phyloP scores from a whole-genome alignment of 2,329 filamentous ascomycete species.

The Scopulariopsis brevicaulis region DNA sequence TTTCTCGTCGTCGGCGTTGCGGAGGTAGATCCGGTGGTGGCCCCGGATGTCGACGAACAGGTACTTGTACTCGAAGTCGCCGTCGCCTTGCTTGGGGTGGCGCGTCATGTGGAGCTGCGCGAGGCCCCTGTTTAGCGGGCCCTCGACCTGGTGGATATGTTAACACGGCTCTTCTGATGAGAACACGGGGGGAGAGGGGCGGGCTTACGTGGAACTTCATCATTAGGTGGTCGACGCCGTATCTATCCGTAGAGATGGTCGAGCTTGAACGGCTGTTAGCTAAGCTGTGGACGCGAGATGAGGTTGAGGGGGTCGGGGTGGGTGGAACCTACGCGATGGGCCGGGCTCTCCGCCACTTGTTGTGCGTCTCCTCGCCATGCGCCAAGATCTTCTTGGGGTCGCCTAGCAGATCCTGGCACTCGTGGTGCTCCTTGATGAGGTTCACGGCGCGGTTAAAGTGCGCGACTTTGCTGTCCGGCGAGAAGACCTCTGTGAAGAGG shows the following conservation, averaged over 20 bases:
- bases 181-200: neutral
- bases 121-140: slow-evolving; percentile 59
- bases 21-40: slow-evolving; percentile 52
- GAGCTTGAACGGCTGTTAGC: slow-evolving; percentile 2
- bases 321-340: slow-evolving; percentile 41
- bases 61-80: slow-evolving; percentile 67
- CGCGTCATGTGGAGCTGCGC: slow-evolving; percentile 72
- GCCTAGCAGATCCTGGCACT: slow-evolving; percentile 65
- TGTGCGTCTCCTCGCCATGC: slow-evolving; percentile 69
- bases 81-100: slow-evolving; percentile 36
- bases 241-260: slow-evolving; percentile 5
- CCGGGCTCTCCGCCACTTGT: slow-evolving; percentile 64
- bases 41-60: slow-evolving; percentile 73
- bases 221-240: slow-evolving; percentile 49
- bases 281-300: neutral
- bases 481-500: slow-evolving; percentile 74
- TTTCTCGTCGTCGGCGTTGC: slow-evolving; percentile 38
- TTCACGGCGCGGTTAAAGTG: slow-evolving; percentile 83
- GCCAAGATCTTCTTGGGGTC: slow-evolving; percentile 65
- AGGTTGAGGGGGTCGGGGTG: neutral
- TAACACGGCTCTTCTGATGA: neutral
- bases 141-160: slow-evolving; percentile 52
- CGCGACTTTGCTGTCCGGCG: slow-evolving; percentile 71
- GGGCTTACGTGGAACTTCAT: slow-evolving; percentile 71
- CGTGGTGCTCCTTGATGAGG: slow-evolving; percentile 60